Evolutionary conservation across 108 stramenopile species (phyloP).

Genomic region (Pseudonitzschia pungens): DNA sequence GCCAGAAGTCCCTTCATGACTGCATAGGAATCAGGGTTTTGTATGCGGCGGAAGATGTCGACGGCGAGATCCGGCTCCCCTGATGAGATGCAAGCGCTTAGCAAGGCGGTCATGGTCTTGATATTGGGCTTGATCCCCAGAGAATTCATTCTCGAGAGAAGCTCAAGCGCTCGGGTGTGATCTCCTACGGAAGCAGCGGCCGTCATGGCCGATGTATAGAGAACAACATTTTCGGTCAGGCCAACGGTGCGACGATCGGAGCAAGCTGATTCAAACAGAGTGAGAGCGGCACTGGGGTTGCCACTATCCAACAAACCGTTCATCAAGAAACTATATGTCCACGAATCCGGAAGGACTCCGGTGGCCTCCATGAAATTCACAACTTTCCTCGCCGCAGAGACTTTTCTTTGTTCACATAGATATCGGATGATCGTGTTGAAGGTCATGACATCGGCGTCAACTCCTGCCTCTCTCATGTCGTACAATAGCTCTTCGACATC

Average conservation of each 20-base stretch:
- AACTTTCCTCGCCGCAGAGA: slow-evolving; percentile 70
- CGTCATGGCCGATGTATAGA: slow-evolving; percentile 89
- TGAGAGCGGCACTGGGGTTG: slow-evolving; percentile 73
- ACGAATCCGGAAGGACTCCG: slow-evolving; percentile 74
- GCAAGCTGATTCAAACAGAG: slow-evolving; percentile 82
- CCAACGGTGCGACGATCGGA: slow-evolving; percentile 58
- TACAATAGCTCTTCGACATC: slow-evolving; percentile 65
- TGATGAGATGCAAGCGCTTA: slow-evolving; percentile 76
- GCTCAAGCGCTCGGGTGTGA: slow-evolving; percentile 75
- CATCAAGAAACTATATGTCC: slow-evolving; percentile 86
- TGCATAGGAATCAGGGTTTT: slow-evolving; percentile 74
- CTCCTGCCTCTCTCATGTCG: slow-evolving; percentile 77
- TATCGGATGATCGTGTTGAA: slow-evolving; percentile 74
- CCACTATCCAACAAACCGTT: slow-evolving; percentile 65
- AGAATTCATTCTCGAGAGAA: slow-evolving; percentile 74
- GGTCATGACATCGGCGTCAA: slow-evolving; percentile 63
- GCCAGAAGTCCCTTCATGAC: slow-evolving; percentile 66
- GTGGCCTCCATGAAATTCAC: slow-evolving; percentile 69
- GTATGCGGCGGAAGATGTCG: slow-evolving; percentile 64
- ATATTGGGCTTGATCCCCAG: slow-evolving; percentile 82
- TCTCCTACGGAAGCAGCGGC: slow-evolving; percentile 76
- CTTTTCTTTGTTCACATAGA: slow-evolving; percentile 55
- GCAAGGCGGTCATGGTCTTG: slow-evolving; percentile 79
- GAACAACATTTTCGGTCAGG: slow-evolving; percentile 73
- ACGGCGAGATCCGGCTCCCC: slow-evolving; percentile 57